Evolutionary conservation across 2,329 filamentous ascomycete genomes (phyloP).

Genomic region (Colletotrichum horii): DNA sequence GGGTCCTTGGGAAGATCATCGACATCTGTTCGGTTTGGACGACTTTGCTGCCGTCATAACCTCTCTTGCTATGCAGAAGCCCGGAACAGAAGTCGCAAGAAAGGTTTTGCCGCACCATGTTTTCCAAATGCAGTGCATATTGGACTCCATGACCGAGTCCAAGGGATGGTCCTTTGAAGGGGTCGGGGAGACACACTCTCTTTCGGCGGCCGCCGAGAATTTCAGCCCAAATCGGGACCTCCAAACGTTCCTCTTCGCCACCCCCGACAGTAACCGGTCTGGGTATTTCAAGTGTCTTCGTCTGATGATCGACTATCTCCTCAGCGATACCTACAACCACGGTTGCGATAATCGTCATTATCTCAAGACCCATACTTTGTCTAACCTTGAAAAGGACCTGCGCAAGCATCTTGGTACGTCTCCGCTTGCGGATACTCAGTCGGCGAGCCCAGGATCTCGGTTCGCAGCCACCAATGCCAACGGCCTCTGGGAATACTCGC

Average conservation of each 20-base stretch:
- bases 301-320: background rate
- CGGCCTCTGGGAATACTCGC: constrained; percentile 53
- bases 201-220: background rate
- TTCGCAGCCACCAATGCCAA: constrained; percentile 46
- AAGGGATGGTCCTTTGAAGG: constrained; percentile 45
- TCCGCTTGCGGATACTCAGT: background rate
- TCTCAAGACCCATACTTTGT: background rate
- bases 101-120: constrained; percentile 52
- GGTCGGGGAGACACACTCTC: constrained; percentile 9
- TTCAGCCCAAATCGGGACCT: background rate
- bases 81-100: constrained; percentile 35
- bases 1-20: constrained; percentile 1
- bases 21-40: constrained; percentile 47
- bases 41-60: constrained; percentile 53
- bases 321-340: background rate
- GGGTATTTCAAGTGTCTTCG: background rate
- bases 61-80: constrained; percentile 48
- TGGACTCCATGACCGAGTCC: constrained; percentile 49
- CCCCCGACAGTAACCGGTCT: background rate
- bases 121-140: constrained; percentile 55
- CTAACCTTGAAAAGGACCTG: background rate
- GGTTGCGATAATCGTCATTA: background rate
- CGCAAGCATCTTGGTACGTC: background rate
- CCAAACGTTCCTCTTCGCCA: background rate
- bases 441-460: constrained; percentile 40